These are phyloP conservation scores for Effrenium voratum DNA, from an alignment of 73 alveolate species.

Conservation along the genomic window DNA sequence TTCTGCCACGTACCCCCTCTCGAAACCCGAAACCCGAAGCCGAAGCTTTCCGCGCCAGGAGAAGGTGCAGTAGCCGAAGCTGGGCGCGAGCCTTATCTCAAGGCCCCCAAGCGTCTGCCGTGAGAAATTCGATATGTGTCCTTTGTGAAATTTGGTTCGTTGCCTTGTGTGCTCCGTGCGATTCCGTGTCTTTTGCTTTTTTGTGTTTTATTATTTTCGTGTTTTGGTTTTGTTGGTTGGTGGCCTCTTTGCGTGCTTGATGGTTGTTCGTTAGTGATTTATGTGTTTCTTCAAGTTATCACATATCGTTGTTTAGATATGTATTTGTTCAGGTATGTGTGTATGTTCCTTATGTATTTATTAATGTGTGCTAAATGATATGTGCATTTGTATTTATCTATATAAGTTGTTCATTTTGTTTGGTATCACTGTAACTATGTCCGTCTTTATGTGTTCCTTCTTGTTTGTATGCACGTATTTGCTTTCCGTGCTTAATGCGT, in stretches of 20 bases:
- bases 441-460: background rate
- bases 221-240: background rate
- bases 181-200: no score
- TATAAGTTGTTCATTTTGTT: background rate
- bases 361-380: background rate
- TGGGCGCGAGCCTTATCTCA: slow-evolving; percentile 57
- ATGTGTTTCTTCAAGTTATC: background rate
- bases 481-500: background rate
- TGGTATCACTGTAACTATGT: background rate
- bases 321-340: background rate
- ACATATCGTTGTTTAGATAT: background rate
- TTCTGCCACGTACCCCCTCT: no score
- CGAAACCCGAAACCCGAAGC: no score
- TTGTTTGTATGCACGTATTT: background rate
- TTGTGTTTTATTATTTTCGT: background rate
- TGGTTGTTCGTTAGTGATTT: background rate
- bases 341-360: background rate
- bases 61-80: slow-evolving; percentile 83
- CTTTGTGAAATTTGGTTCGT: background rate
- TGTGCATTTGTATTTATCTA: background rate
- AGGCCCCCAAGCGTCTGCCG: no score
- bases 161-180: no score
- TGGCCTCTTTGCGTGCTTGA: background rate
- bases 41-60: slow-evolving; percentile 39
- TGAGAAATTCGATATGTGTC: background rate